Base-by-base conservation (phyloP, 2,329 filamentous ascomycete species). In the Lasiodiplodia sp. region DNA sequence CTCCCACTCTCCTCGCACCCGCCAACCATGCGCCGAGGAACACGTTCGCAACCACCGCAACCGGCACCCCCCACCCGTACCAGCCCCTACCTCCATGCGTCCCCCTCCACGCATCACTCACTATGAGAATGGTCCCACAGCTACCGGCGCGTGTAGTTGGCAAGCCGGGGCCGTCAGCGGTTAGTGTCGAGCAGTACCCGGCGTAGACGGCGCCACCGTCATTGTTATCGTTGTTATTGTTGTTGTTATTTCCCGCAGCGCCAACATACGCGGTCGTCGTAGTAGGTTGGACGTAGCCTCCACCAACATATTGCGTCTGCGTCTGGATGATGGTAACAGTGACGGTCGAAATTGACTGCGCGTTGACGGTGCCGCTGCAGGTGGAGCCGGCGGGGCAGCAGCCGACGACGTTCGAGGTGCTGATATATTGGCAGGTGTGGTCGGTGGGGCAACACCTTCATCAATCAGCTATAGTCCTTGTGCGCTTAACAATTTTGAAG, bases 91-190 rank as follows among this genome's bases (percentile, higher is more conserved):
- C 37, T 16, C 38, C 25, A 14, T 34, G 18, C 16, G 18, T 28
- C 10, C 40, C 57, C 3, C 28, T 25, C 57, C 25, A 47, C 16
- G 66, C 75, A 37, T 71, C 73, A 8, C 71, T 77, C 25, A 80
- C 76, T 10, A 81, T 72, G 47, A 80, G 63, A 49, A 81, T 78
- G 0, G 77, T 79, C 2, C 79, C 79, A 57, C 79, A 81, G n/a
- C 70, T 63, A 23, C 78, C 79, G 66, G 76, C 69, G 12, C 69
- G 73, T 53, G 75, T 74, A 49, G 73, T 76, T 7, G 79, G 79
- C 11, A 80, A 69, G 4, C 73, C 78, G 2, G 77, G 77, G 1
- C 77, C 78, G 11, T 74, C 68, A 74, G 77, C 79, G 3, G 75
- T 78, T 12, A 80, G 71, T 0, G 79, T 81, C 8, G 74, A 74